Base-by-base conservation (phyloP, 345 rosid species). In the Sapria himalayana region DNA sequence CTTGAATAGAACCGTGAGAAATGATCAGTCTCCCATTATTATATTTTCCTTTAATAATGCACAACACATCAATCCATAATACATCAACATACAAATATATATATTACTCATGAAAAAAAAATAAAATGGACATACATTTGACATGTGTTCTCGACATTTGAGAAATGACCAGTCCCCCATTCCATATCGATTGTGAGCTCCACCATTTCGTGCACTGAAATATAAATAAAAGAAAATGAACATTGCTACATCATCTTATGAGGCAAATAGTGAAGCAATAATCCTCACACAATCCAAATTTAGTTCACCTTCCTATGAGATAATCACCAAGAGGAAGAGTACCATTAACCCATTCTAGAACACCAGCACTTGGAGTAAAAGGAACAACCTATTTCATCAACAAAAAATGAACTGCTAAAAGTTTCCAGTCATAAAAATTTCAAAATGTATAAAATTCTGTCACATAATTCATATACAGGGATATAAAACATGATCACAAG, bases 321-420 rank as follows among this genome's bases (percentile, higher is more conserved):
- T 86, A 81, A 18, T 86, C 94, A 53, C 92, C 94, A 34, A 86
- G 76, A 46, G 97, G 97, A 56, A 81, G 51, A 41, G 97, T 86
- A 44, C 97, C 97, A 66, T 76, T 67, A 41, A 86, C 97, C 97
- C 94, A 86, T 59, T 86, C 97, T 51, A 86, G 84, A 59, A 86
- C 92, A 50, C 97, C 97, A 46, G 92, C 97, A 56, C 94, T 86
- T 33, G 97, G 97, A 46, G 94, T 86, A 55, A 86, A 86, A 44
- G 97, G 92, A 61, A 86, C 59, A 50, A 86, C 94, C 97, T 86
- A 67, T 60, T 39, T 29, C 64, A 59, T 43, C 10, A 35, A 23
- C 15, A 49, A 50, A 20, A 51, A 17, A 12, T n/a, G n/a, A n/a
- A n/a, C n/a, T n/a, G n/a, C n/a, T n/a, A n/a, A n/a, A n/a, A n/a